Conservation (phyloP, 2,329 filamentous ascomycete species). For the Curvularia hawaiiensis region DNA sequence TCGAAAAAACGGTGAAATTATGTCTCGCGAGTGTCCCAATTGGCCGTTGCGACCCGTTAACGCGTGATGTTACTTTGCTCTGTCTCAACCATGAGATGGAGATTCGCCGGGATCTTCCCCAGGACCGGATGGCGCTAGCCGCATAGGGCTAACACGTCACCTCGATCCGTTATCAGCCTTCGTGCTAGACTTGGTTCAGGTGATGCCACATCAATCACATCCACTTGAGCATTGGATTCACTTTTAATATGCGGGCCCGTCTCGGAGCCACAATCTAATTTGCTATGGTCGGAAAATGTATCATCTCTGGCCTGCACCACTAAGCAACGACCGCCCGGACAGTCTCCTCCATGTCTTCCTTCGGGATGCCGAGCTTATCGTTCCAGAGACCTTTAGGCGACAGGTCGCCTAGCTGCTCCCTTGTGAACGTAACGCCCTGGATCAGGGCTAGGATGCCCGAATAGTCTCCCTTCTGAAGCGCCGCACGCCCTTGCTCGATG, state of each 20-base stretch:
- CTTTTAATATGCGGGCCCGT: not conserved
- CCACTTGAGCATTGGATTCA: not conserved
- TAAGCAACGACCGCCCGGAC: conserved; percentile 24
- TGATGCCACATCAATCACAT: not conserved
- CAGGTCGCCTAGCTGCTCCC: conserved; percentile 32
- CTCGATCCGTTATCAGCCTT: not conserved
- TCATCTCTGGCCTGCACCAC: not conserved
- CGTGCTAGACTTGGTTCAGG: not conserved
- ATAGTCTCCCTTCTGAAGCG: conserved; percentile 46
- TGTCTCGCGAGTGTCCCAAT: conserved; percentile 7
- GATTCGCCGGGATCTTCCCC: conserved; percentile 19
- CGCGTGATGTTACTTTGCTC: conserved; percentile 8
- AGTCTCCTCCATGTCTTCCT: conserved; percentile 48
- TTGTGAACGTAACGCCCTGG: conserved; percentile 21
- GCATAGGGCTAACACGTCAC: not conserved
- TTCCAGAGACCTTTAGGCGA: conserved; percentile 43
- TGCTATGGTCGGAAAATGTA: not conserved
- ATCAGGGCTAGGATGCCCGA: conserved; percentile 31
- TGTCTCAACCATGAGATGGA: conserved; percentile 16
- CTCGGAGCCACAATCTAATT: not conserved
- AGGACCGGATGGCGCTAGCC: conserved; percentile 9
- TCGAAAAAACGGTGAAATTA: not conserved
- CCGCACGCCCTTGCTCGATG: conserved; percentile 38
- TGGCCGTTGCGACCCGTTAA: conserved; percentile 16
- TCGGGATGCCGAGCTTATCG: conserved; percentile 48